phyloP scores from a whole-genome alignment of 176 grass and related monocot species.

The Phragmites australis region DNA sequence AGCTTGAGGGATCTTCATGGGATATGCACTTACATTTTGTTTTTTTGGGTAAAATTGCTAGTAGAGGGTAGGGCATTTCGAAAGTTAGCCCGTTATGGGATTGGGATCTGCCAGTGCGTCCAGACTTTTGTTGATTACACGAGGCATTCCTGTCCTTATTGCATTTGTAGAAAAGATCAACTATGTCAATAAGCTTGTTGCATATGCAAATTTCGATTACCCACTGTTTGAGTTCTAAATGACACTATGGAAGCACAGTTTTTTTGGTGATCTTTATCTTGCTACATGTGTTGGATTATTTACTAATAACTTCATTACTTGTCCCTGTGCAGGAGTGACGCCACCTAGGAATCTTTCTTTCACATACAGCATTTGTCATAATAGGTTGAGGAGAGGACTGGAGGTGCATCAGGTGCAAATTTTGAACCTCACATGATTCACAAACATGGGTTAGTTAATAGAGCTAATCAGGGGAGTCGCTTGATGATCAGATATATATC shows the following conservation, averaged over 20 bases:
- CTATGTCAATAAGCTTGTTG: background rate
- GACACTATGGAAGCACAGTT: background rate
- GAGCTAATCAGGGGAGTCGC: constrained; percentile 70
- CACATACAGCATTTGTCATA: constrained; percentile 66
- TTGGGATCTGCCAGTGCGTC: background rate
- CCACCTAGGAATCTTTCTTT: constrained; percentile 72
- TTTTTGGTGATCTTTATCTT: constrained; percentile 7
- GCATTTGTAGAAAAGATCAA: background rate
- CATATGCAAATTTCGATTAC: background rate
- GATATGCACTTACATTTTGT: background rate
- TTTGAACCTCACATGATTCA: constrained; percentile 67
- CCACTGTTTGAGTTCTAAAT: background rate
- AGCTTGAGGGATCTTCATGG: background rate
- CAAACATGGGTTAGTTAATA: constrained; percentile 71
- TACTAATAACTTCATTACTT: background rate
- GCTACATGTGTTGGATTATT: background rate
- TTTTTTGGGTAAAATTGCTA: background rate
- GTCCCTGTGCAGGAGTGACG: constrained; percentile 56
- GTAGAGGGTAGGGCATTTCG: background rate
- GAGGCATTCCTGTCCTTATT: background rate
- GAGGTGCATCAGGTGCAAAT: constrained; percentile 60
- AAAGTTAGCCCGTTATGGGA: constrained; percentile 1
- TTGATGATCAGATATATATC: constrained; percentile 55
- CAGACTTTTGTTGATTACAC: background rate
- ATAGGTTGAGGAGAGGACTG: constrained; percentile 65